These are phyloP conservation scores for Cyberlindnera xishuangbannaensis DNA, from an alignment of 805 yeast genomes.

Conservation along the genomic window DNA sequence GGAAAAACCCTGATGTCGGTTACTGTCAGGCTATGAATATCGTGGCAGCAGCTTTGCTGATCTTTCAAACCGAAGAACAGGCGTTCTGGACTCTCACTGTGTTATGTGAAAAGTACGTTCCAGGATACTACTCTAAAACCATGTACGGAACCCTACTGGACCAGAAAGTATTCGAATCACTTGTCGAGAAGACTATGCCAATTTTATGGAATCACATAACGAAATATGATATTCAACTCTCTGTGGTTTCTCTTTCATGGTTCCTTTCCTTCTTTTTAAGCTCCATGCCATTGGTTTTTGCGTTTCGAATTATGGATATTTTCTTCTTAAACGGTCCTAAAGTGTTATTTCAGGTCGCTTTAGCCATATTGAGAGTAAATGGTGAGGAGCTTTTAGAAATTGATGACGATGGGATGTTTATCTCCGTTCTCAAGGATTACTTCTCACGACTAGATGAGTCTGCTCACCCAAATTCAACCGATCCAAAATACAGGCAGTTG, in stretches of 20 bases:
- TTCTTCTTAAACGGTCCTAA: conserved; percentile 87
- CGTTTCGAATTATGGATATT: conserved; percentile 86
- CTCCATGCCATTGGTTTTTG: conserved; percentile 91
- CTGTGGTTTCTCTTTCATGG: conserved; percentile 95
- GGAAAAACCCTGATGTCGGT: conserved; percentile 96
- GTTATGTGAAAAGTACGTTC: conserved; percentile 78
- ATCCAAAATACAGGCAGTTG: conserved; percentile 56
- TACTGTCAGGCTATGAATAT: conserved; percentile 99
- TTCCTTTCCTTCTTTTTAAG: conserved; percentile 83
- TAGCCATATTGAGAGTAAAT: conserved; percentile 83
- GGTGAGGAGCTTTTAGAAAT: conserved; percentile 77
- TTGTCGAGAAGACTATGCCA: conserved; percentile 89
- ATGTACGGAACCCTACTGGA: conserved; percentile 97
- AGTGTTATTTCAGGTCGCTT: conserved; percentile 85
- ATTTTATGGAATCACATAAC: conserved; percentile 76
- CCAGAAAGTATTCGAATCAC: conserved; percentile 86
- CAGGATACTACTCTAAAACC: conserved; percentile 94
- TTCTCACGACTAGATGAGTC: conserved; percentile 72
- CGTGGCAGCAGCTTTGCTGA: conserved; percentile 70
- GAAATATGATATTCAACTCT: conserved; percentile 78
- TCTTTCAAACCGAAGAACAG: conserved; percentile 92
- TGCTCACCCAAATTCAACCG: conserved; percentile 67
- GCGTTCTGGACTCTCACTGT: conserved; percentile 89
- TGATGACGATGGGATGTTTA: conserved; percentile 89
- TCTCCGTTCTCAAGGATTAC: conserved; percentile 77